Conservation (phyloP, 1,284 basidiomycete species). For the Austroboletus olivaceoglutinosus region DNA sequence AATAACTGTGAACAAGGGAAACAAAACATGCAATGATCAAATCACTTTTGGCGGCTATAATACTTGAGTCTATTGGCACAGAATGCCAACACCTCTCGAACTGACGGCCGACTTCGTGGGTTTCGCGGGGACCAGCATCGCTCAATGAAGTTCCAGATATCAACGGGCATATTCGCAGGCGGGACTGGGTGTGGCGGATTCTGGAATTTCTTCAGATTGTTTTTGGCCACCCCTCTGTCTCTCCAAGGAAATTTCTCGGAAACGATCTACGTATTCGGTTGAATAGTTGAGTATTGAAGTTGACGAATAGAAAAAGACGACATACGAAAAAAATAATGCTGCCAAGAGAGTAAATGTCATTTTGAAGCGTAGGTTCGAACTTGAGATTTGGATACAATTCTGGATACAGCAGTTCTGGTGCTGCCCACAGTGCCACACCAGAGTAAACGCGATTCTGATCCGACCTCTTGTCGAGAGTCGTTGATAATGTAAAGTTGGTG, state of each 20-base stretch:
- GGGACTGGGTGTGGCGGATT: conserved; percentile 3
- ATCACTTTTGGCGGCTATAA: too few species aligned
- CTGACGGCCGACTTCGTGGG: not conserved
- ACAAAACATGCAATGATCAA: too few species aligned
- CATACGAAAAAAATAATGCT: conserved; percentile 1
- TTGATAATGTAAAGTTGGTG: conserved; percentile 4
- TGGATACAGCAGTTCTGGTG: conserved; percentile 4
- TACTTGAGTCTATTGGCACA: not conserved
- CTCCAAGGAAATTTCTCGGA: conserved; percentile 2
- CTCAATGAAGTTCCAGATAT: conserved; percentile 4
- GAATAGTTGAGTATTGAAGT: not conserved
- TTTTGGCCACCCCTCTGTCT: not conserved
- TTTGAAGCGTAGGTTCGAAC: not conserved
- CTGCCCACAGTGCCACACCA: not conserved
- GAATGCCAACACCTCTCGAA: conserved; percentile 1
- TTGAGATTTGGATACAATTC: not conserved
- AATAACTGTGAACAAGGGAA: too few species aligned
- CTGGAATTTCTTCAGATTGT: not conserved
- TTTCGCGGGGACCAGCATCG: conserved; percentile 7
- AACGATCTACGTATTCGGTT: not conserved
- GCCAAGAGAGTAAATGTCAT: conserved; percentile 12
- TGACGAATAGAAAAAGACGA: not conserved
- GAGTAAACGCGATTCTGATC: not conserved
- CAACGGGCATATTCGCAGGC: conserved; percentile 1
- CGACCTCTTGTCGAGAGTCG: not conserved